Evolutionary conservation across 2,329 filamentous ascomycete species (phyloP), one percentile per base, ranked within the genome.

Genomic region (Phialophora macrospora): DNA sequence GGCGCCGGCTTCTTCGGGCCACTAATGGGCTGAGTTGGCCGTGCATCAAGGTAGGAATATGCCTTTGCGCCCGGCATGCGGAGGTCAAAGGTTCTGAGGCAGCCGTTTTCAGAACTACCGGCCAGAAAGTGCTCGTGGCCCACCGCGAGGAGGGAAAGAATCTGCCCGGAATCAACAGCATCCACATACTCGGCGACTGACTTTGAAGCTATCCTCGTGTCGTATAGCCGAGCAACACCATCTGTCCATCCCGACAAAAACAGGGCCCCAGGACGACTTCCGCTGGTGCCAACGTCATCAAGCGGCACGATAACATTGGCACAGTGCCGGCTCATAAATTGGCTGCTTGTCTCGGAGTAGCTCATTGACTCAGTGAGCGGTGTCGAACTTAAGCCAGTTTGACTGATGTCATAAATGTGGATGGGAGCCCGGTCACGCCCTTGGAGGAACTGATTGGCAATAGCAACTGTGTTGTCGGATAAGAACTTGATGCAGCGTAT

Each of bases 51-150:
- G 57, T 72, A 70, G 20, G 68, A 74, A 65, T 82, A 82, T 0
- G 75, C 69, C 49, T 77, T 75, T 2, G 77, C 78, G 32, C 80
- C 79, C 0, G 78, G 71, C 71, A 87, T 78, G 26, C 87, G 84
- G 51, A 89, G 73, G 70, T 90, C 87, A 69, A 87, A 89, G 4
- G 88, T 77, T 70, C 88, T 88, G 52, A 89, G 75, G 58, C 88
- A 78, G 52, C 81, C 83, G 73, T 88, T 84, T 56, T 83, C 80
- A 2, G 83, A 82, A 1, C 82, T 81, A 26, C 87, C 87, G 11
- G 82, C 84, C 8, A 88, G 73, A 62, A 89, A 82, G 2, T 81
- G 79, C 69, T 88, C 83, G 22, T 81, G 80, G 1, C 85, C 85
- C 58, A 87, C 82, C 0, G 83, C 76, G 1, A 84, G 80, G 17